Base-by-base conservation (phyloP, 2,329 filamentous ascomycete genomes). In the Neoscytalidium dimidiatum region DNA sequence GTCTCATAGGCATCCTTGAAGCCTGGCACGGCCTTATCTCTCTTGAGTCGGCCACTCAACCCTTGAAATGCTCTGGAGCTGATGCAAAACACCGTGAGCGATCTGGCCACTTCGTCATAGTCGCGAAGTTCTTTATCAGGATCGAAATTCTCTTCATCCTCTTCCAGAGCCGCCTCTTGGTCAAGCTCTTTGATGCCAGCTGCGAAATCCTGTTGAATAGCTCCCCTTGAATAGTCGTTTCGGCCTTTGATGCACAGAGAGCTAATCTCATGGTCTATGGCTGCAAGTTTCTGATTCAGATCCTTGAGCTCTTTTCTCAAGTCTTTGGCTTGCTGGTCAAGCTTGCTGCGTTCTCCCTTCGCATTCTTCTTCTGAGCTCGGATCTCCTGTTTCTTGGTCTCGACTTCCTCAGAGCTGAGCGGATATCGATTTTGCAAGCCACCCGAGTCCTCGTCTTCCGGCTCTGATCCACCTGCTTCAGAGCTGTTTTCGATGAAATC, bases 51-150 rank as follows among this genome's bases (percentile, higher is more conserved):
- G 1, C 84, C 85, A 43, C 79, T 78, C n/a, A 90, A 74, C 69
- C 87, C 86, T 68, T 90, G 87, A 62, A 88, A 90, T 0, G 84
- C 87, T 49, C 84, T 78, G 52, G 84, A 85, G 65, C 85, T 88
- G 17, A 90, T 85, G 67, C 87, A 90, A 70, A 89, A 91, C 1
- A 90, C 87, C 0, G 86, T 84, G 0, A 91, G 77, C 0, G 78
- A 79, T 8, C 73, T 73, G 0, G 85, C 86, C 7, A 89, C 80
- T 48, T 85, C 74, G 0, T 85, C 81, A 61, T 90, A 90, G 69
- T 90, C 82, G 9, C 86, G 81, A 2, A 79, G 49, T 6, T 87
- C 83, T n/a, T 81, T 70, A 1, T 84, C 81, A 0, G 85, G 84
- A 67, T 88, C 76, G 68, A 87, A 88, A 8, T 79, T 79, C 0